phyloP scores from a whole-genome alignment of 1,139 yeast genomes.

The Taphrina pruni region DNA sequence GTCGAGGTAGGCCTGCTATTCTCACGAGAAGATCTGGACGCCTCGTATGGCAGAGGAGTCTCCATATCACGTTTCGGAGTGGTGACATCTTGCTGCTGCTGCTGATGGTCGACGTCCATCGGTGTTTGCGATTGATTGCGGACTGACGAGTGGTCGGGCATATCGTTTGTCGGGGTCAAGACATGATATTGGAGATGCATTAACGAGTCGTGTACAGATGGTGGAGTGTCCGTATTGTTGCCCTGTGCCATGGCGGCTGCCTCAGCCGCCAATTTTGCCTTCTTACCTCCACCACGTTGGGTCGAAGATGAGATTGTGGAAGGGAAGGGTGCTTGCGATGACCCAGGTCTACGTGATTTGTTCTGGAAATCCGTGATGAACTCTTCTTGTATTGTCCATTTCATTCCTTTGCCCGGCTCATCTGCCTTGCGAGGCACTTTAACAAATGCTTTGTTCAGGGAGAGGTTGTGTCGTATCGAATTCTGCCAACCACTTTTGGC shows the following conservation, averaged over 20 bases:
- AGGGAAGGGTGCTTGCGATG: slow-evolving; percentile 30
- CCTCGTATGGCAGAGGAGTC: slow-evolving; percentile 17
- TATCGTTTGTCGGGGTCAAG: slow-evolving; percentile 10
- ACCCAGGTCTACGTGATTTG: slow-evolving; percentile 33
- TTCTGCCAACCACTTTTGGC: slow-evolving; percentile 97
- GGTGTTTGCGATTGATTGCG: slow-evolving; percentile 4
- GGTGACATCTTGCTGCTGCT: background rate
- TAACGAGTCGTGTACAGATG: slow-evolving; percentile 5
- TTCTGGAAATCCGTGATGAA: slow-evolving; percentile 75
- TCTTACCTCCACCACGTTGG: slow-evolving; percentile 27
- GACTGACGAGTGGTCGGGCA: slow-evolving; percentile 1
- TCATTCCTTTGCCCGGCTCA: slow-evolving; percentile 99
- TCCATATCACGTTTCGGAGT: slow-evolving; percentile 21
- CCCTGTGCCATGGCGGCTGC: slow-evolving; percentile 27
- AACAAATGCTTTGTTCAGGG: slow-evolving; percentile 84
- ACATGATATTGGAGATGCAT: slow-evolving; percentile 1
- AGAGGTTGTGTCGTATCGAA: slow-evolving; percentile 79
- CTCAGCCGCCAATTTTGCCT: slow-evolving; percentile 24
- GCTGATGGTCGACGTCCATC: slow-evolving; percentile 16
- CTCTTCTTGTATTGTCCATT: slow-evolving; percentile 91
- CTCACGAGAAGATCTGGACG: slow-evolving; percentile 11
- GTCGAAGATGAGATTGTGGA: slow-evolving; percentile 29
- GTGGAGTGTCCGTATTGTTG: slow-evolving; percentile 1
- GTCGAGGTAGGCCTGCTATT: slow-evolving; percentile 10
- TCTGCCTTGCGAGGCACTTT: slow-evolving; percentile 93